Conservation (phyloP, 441 rosid genomes). For the Gossypium lobatum region DNA sequence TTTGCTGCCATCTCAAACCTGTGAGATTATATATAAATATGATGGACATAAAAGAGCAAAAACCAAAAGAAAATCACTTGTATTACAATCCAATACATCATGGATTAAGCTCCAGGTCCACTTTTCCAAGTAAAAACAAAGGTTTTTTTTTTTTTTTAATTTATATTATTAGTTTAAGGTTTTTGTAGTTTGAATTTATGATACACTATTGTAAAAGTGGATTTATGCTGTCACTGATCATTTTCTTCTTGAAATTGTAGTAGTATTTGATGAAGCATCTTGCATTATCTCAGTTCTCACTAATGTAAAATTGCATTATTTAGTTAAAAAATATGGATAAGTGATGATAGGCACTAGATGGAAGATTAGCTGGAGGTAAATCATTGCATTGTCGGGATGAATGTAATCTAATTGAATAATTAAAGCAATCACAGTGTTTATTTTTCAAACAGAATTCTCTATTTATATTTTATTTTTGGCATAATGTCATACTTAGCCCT, state of each 20-base stretch:
- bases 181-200: background rate
- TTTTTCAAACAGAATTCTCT: too few species aligned
- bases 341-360: too few species aligned
- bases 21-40: background rate
- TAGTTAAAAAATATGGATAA: too few species aligned
- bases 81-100: background rate
- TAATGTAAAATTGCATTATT: background rate
- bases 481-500: too few species aligned
- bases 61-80: background rate
- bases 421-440: too few species aligned
- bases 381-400: too few species aligned
- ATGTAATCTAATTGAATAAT: too few species aligned
- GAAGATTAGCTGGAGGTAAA: too few species aligned
- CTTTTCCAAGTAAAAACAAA: background rate
- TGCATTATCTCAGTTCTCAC: background rate
- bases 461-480: too few species aligned
- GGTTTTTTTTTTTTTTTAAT: background rate
- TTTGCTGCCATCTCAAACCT: conserved; percentile 4
- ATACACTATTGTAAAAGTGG: background rate
- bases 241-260: background rate
- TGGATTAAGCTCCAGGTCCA: background rate
- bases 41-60: background rate
- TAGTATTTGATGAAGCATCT: background rate
- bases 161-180: background rate
- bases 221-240: background rate